Evolutionary conservation across 208 protist species (phyloP).

Genomic region (Acanthamoeba quina): DNA sequence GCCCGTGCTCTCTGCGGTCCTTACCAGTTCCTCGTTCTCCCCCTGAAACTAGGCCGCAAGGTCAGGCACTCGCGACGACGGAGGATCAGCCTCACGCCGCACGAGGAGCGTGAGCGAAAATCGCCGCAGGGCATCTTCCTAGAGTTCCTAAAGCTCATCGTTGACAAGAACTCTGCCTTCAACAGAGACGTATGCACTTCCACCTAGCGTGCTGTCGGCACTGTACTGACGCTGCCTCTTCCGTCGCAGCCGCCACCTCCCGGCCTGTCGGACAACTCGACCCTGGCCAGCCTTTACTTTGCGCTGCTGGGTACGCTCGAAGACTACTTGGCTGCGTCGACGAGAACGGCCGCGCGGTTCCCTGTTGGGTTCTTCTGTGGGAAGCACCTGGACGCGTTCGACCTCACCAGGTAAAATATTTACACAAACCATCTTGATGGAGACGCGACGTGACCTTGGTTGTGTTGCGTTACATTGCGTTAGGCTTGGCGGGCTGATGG

Average conservation of each 20-base stretch:
- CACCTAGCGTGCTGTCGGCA: not conserved
- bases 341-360: not conserved
- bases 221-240: not conserved
- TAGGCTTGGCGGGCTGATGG: constrained; percentile 27
- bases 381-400: not conserved
- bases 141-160: not conserved
- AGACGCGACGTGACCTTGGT: not conserved
- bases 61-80: not conserved
- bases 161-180: constrained; percentile 19
- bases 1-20: not conserved
- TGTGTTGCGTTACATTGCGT: not conserved
- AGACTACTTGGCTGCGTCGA: constrained; percentile 7
- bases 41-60: not conserved
- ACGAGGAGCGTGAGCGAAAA: not conserved
- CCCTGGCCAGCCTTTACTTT: not conserved
- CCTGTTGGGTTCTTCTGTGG: constrained; percentile 15
- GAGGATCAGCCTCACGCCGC: not conserved
- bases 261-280: constrained; percentile 16
- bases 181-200: constrained; percentile 16
- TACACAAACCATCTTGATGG: too few relatives aligned
- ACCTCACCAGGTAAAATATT: constrained; percentile 3
- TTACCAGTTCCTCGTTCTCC: not conserved
- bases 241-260: not conserved
- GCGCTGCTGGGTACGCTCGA: not conserved
- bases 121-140: not conserved